Evolutionary conservation across 345 rosid genomes (phyloP), one percentile per base, ranked within the genome.

Genomic region (Xanthoceras sorbifolium): DNA sequence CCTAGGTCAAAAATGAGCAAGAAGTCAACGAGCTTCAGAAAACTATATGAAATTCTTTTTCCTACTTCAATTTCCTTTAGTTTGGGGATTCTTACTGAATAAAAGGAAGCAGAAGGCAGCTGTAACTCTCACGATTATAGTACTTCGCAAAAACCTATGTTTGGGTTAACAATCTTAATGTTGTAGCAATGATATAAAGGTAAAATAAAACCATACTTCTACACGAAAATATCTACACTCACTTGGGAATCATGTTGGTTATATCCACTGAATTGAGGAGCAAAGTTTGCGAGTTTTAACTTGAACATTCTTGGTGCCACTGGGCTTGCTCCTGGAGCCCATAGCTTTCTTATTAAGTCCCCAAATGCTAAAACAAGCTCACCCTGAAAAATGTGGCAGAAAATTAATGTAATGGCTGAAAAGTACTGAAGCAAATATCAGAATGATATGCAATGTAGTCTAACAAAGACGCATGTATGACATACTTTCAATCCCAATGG

Each of bases 211-310:
- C 23, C 4, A 9, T 26, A 68, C 12, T 42, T 74, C 57, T 18
- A 9, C n/a, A 68, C 62, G 77, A 74, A 67, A 50, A 71, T 52
- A 64, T 71, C 62, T 63, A 20, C 18, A 82, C 87, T 73, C 62
- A 90, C 94, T 85, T 91, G 95, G 62, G 95, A 85, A 84, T 89
- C 95, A 69, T 91, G 95, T 71, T 91, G 93, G 78, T 91, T 87
- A 75, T 86, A 91, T 48, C 95, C 93, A 82, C 86, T 84, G 57
- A 91, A 91, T 66, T 88, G 95, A 76, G 89, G 88, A 75, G 95
- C 91, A 82, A 86, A 88, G n/a, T 86, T 79, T 79, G 78, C 82
- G 67, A 91, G 87, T 83, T 91, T 91, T 48, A 82, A 84, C 85
- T 91, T 91, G 85, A 91, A 87, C 72, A 79, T 81, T 83, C 86